Evolutionary conservation across 352 stramenopile species (phyloP).

Genomic region (Globisporangium iwayamae): DNA sequence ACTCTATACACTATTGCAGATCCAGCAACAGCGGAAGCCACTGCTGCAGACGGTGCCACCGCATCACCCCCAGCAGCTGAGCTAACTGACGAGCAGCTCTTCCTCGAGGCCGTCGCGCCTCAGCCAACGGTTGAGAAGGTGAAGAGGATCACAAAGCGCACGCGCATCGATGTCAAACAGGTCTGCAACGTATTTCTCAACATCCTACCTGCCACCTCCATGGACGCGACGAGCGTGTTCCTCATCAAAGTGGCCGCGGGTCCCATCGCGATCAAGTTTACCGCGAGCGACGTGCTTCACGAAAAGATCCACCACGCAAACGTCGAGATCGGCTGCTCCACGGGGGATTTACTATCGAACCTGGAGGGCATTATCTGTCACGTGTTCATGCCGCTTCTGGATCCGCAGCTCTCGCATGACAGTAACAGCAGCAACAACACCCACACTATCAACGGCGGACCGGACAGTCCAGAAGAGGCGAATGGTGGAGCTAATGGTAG

Average conservation of each 20-base stretch:
- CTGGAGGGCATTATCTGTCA: constrained; percentile 86
- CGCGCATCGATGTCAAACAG: constrained; percentile 46
- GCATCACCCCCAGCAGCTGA: constrained; percentile 11
- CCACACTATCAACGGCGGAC: not conserved
- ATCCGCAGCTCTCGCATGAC: constrained; percentile 52
- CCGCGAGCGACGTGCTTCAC: constrained; percentile 20
- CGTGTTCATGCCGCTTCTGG: constrained; percentile 86
- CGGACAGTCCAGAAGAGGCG: not conserved
- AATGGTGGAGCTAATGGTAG: not conserved
- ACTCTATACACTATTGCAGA: not conserved
- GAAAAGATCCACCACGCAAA: constrained; percentile 63
- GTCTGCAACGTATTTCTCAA: constrained; percentile 73
- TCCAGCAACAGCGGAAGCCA: not conserved
- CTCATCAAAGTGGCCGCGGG: constrained; percentile 71
- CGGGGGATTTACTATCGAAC: constrained; percentile 78
- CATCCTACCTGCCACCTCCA: constrained; percentile 50
- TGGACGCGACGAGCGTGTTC: constrained; percentile 67
- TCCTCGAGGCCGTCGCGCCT: constrained; percentile 41
- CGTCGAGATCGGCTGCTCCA: constrained; percentile 87
- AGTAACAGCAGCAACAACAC: constrained; percentile 15
- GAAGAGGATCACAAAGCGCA: constrained; percentile 43
- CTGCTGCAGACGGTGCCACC: not conserved
- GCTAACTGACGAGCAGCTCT: constrained; percentile 70
- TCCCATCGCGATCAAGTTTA: constrained; percentile 36
- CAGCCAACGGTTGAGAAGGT: constrained; percentile 32